These are phyloP conservation scores for Ustilago sp. DNA, from an alignment of 1,284 basidiomycete species.

Conservation along the genomic window DNA sequence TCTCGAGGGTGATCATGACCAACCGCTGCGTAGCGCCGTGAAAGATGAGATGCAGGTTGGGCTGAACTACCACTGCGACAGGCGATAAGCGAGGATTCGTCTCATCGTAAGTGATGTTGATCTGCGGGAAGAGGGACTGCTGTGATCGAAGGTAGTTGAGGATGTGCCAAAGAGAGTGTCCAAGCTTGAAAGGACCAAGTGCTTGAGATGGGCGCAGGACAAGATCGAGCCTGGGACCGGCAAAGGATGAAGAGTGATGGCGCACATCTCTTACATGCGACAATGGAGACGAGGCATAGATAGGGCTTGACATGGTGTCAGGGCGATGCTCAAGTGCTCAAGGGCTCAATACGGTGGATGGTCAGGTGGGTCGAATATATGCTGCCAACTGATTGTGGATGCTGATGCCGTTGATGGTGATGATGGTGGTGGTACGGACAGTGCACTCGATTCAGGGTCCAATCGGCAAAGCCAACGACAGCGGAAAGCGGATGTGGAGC, in stretches of 20 bases:
- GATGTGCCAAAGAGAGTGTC: constrained; percentile 55
- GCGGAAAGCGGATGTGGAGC: constrained; percentile 13
- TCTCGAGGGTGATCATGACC: constrained; percentile 48
- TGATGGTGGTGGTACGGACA: neutral
- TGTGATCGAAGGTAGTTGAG: constrained; percentile 55
- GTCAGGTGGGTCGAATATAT: neutral
- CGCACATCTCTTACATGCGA: constrained; percentile 12
- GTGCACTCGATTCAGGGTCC: constrained; percentile 32
- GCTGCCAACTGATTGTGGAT: neutral
- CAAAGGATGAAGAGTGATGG: constrained; percentile 31
- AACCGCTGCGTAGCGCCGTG: constrained; percentile 40
- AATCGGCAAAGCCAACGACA: constrained; percentile 5
- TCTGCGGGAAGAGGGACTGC: constrained; percentile 47
- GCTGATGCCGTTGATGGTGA: neutral
- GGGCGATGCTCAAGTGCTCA: no score
- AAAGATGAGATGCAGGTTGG: constrained; percentile 49
- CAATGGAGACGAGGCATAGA: constrained; percentile 24
- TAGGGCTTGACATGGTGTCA: constrained; percentile 41
- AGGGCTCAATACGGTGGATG: neutral
- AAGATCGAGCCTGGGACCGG: constrained; percentile 37
- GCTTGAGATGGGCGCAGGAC: constrained; percentile 36
- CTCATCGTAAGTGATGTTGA: constrained; percentile 47
- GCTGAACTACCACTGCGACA: constrained; percentile 41
- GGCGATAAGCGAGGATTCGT: constrained; percentile 33
- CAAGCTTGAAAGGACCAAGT: constrained; percentile 53